Evolutionary conservation across 2,329 filamentous ascomycete species (phyloP), one percentile per base, ranked within the genome.

Genomic region (Colletotrichum karsti): DNA sequence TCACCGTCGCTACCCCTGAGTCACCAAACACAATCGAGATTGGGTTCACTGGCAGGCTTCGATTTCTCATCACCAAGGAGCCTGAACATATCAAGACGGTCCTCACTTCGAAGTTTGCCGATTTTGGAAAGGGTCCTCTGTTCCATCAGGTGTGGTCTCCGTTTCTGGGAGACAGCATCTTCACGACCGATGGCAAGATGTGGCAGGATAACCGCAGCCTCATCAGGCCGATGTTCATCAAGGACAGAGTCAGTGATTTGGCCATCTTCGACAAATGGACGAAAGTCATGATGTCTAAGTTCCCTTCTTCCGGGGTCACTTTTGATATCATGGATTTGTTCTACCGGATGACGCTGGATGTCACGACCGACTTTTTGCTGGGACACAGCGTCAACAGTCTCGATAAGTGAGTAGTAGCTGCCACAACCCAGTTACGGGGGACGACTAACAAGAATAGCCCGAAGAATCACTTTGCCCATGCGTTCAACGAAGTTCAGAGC

Each of bases 401-500:
- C 35, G 77, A 77, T 56, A 80, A 80, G 81, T 82, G 68, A 68
- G 73, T 66, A 5, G 15, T 53, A 12, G 10, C 18, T 9, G 18
- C 1, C 9, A 9, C 1, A 1, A 22, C 6, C 15, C 2, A 12
- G 22, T 41, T 8, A 5, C 26, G n/a, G 3, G 13, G n/a, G 5
- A 5, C 7, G 22, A 18, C 72, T 75, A 55, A 77, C 69, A 2
- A 39, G 30, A 6, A 41, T 26, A 85, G 87, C 69, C 86, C 82
- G 9, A 84, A 84, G 67, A 86, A 82, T 62, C 81, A 86, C 22
- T 93, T 95, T 75, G 91, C 91, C 1, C 81, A 88, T 51, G 90
- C 91, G 0, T 95, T 95, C 77, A 85, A 84, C 70, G 88, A 91
- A 63, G 90, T 92, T 2, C 92, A 94, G 75, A 84, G 86, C 46